Evolutionary conservation across 257 asterid species (phyloP).

Genomic region (Lavandula angustifolia): DNA sequence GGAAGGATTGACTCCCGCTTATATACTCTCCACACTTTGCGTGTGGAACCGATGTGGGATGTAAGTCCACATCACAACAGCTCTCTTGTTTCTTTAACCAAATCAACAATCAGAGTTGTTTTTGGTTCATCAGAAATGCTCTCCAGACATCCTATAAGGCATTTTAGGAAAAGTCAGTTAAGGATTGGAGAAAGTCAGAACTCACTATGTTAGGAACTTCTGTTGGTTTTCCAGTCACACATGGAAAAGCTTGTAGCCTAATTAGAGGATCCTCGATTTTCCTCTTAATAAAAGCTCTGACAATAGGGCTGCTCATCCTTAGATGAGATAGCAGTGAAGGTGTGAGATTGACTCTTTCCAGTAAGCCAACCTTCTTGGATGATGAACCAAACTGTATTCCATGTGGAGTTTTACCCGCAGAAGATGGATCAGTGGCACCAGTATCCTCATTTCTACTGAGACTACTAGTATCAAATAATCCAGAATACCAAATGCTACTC

Average conservation of each 20-base stretch:
- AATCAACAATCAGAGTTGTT: background rate
- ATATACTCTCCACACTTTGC: no score
- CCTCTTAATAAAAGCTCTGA: background rate
- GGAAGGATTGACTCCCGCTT: no score
- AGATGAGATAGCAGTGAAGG: background rate
- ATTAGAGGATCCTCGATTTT: background rate
- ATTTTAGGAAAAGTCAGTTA: constrained; percentile 8
- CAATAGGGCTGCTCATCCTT: background rate
- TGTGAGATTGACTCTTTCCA: constrained; percentile 10
- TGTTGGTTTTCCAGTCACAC: background rate
- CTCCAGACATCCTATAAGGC: constrained; percentile 19
- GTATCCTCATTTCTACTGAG: constrained; percentile 9
- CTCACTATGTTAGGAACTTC: constrained; percentile 17
- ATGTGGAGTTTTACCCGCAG: constrained; percentile 9
- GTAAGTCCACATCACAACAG: no score
- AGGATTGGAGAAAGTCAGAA: constrained; percentile 11
- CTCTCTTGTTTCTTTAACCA: constrained; percentile 17
- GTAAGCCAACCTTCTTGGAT: constrained; percentile 12
- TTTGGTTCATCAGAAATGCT: constrained; percentile 21
- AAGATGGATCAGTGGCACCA: background rate
- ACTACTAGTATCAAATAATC: background rate
- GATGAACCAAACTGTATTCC: background rate
- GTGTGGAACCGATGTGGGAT: no score
- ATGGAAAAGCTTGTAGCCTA: constrained; percentile 1
- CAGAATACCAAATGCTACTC: background rate